A percentile compares a stretch with the other conserved stretches of the same genome.
These are phyloP conservation scores for Aspergillus aculeatinus DNA, from an alignment of 2,329 filamentous ascomycete genomes.

Conservation along the genomic window DNA sequence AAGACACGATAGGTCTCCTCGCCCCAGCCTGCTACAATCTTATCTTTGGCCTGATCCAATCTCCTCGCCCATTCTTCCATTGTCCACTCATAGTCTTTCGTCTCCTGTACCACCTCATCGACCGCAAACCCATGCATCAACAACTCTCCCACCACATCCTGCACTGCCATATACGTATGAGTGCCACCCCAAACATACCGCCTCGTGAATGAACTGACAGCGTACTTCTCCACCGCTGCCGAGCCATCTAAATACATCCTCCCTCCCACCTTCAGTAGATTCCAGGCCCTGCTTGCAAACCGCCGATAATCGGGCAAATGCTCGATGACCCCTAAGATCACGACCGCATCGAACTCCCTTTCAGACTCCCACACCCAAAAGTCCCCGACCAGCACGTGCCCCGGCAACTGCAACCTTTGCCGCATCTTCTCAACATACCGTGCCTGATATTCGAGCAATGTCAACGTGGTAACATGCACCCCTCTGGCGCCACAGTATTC, in stretches of 20 bases:
- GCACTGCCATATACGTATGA: not conserved
- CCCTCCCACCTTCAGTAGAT: not conserved
- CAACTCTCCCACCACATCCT: not conserved
- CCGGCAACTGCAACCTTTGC: not conserved
- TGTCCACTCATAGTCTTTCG: not conserved
- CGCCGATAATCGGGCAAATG: not conserved
- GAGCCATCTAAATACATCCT: not conserved
- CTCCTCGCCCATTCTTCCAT: not conserved
- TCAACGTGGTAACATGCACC: not conserved
- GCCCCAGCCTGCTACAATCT: not conserved
- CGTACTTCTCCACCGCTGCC: not conserved
- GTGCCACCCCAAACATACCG: not conserved
- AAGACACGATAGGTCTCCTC: not conserved
- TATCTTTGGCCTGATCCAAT: not conserved
- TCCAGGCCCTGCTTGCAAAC: not conserved
- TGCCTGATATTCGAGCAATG: not conserved
- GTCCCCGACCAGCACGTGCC: not conserved
- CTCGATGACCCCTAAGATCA: not conserved
- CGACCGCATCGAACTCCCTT: not conserved
- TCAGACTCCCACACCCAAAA: not conserved
- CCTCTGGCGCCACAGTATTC: constrained; percentile 3
- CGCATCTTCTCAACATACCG: not conserved
- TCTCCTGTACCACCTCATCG: not conserved
- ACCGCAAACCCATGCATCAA: not conserved
- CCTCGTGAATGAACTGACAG: not conserved